These are phyloP conservation scores for Phytopythium boreale DNA, from an alignment of 352 stramenopile genomes.

Conservation along the genomic window DNA sequence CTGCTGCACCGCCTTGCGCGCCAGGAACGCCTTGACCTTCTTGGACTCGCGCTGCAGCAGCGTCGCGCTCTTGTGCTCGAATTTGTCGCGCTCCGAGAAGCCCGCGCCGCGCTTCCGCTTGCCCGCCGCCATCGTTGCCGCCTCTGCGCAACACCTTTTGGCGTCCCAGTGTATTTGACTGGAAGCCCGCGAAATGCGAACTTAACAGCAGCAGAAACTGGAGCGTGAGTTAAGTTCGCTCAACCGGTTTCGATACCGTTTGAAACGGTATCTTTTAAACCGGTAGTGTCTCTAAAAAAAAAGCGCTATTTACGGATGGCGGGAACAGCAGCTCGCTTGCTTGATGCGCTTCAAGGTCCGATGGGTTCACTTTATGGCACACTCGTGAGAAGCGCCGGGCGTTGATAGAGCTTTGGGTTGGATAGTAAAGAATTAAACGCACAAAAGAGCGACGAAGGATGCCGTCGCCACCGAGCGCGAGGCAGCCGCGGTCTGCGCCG, in stretches of 20 bases:
- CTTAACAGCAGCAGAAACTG: no score
- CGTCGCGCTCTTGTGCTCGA: conserved; percentile 67
- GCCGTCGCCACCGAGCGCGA: background rate
- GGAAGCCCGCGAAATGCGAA: background rate
- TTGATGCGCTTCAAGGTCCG: background rate
- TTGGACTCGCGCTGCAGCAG: conserved; percentile 75
- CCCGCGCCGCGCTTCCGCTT: conserved; percentile 50
- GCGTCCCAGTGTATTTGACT: conserved; percentile 8
- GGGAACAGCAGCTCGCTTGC: no score
- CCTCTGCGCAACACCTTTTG: background rate
- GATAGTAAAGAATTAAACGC: no score
- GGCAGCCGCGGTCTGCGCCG: conserved; percentile 5
- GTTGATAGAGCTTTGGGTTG: background rate
- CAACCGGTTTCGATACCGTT: no score
- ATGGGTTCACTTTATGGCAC: conserved; percentile 15
- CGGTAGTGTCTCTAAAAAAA: no score
- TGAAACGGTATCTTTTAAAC: no score
- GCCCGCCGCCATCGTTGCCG: conserved; percentile 14
- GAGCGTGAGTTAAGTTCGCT: no score
- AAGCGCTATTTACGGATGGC: background rate
- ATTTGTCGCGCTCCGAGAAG: conserved; percentile 61
- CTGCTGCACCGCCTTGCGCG: conserved; percentile 66
- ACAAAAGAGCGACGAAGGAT: background rate
- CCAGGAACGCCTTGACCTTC: conserved; percentile 63
- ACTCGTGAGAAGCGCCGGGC: background rate